These are phyloP conservation scores for Hypericum androsaemum DNA, from an alignment of 345 rosid species.

Conservation along the genomic window DNA sequence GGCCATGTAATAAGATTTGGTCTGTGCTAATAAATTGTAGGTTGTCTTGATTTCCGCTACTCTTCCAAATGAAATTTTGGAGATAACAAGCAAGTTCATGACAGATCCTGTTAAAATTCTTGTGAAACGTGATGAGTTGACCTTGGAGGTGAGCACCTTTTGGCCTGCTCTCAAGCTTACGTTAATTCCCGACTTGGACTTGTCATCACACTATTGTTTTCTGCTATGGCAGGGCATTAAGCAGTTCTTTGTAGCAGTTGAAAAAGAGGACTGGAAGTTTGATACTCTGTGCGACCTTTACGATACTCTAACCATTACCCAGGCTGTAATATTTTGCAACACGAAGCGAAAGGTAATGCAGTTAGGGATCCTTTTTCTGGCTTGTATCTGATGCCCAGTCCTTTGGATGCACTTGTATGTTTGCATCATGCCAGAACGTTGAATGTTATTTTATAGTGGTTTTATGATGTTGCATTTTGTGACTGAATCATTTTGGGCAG, in stretches of 20 bases:
- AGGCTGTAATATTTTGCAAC: slow-evolving; percentile 97
- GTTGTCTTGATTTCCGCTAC: slow-evolving; percentile 95
- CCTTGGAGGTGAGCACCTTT: slow-evolving; percentile 54
- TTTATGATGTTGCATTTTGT: too few species aligned
- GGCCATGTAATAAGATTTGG: too few species aligned
- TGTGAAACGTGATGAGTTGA: slow-evolving; percentile 97
- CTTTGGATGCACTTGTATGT: too few species aligned
- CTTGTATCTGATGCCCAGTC: too few species aligned
- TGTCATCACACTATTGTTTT: slow-evolving; percentile 1
- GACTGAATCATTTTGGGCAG: slow-evolving; percentile 19
- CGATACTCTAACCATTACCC: slow-evolving; percentile 89
- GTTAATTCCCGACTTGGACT: not conserved
- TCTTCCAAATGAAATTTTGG: slow-evolving; percentile 93
- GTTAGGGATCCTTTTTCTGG: too few species aligned
- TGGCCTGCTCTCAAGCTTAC: not conserved
- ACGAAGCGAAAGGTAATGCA: slow-evolving; percentile 75
- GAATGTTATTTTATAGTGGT: too few species aligned
- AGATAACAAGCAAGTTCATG: slow-evolving; percentile 89
- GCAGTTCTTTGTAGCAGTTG: slow-evolving; percentile 91
- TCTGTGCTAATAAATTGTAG: slow-evolving; percentile 19
- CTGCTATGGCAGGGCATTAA: slow-evolving; percentile 63
- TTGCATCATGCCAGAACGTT: too few species aligned
- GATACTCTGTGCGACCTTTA: slow-evolving; percentile 93
- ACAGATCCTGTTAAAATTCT: slow-evolving; percentile 94
- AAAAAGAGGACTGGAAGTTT: slow-evolving; percentile 97